Evolutionary conservation across 306 rosid genomes (phyloP).

Genomic region (Prunus dulcis): DNA sequence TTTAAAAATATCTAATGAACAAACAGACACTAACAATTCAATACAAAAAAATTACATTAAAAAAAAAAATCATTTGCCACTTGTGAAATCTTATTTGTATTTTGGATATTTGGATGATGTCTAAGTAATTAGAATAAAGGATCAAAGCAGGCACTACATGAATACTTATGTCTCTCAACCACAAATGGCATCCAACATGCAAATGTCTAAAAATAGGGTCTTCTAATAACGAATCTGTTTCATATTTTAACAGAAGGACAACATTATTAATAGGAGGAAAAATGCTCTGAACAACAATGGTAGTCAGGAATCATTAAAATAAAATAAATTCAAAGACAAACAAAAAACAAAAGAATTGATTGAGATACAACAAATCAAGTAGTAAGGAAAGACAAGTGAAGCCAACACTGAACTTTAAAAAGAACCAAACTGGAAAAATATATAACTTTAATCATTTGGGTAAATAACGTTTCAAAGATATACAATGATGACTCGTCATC

Average conservation of each 20-base stretch:
- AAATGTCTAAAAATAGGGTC: background rate
- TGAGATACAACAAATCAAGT: background rate
- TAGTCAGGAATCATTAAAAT: background rate
- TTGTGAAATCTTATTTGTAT: background rate
- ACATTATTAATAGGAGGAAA: background rate
- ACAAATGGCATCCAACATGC: background rate
- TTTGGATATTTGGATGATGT: background rate
- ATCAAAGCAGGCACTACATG: background rate
- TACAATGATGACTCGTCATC: background rate
- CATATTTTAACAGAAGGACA: background rate
- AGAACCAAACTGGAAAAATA: background rate
- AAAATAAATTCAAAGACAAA: background rate
- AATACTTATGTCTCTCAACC: background rate
- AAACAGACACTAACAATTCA: background rate
- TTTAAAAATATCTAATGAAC: background rate
- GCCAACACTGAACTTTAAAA: background rate
- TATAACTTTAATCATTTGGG: background rate
- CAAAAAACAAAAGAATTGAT: background rate
- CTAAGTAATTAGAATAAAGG: background rate
- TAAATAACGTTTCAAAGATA: background rate
- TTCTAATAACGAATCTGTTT: background rate
- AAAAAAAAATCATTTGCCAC: background rate
- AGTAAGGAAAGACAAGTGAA: background rate
- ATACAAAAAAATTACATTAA: background rate
- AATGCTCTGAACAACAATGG: background rate